Evolutionary conservation across 208 protist species (phyloP), one percentile per base, ranked within the genome.

Genomic region (Leishmania amazonensis): DNA sequence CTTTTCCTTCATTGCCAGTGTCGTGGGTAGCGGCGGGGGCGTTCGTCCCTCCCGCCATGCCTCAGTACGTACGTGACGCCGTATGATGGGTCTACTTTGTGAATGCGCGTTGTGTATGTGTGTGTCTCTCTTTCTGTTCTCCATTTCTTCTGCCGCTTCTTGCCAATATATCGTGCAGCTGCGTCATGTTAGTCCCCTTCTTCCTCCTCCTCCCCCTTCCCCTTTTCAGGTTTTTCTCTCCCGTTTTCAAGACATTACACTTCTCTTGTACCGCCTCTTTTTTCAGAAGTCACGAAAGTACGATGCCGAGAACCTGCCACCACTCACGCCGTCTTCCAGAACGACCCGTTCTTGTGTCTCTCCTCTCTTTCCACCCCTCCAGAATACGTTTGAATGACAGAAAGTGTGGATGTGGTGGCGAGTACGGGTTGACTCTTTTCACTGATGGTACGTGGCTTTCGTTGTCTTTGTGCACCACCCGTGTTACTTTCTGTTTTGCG

Each of bases 121-220:
- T 79, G 81, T 81, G n/a, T 76, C 19, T 72, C 80, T 75, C 81
- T 67, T 24, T 45, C 65, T 28, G 21, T 28, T n/a, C 65, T 7
- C 17, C 65, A 13, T 45, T 71, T 45, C 15, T 45, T 71, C 65
- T 71, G 17, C 42, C 68, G 19, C 51, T 68, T 58, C 73, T 24
- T 62, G 71, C 57, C 62, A 28, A 40, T 70, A 42, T 60, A 49
- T 60, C 13, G 8, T 73, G 28, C 76, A 38, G 24, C 58, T 67
- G 19, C 60, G 31, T 54, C 24, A 21, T 53, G 35, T 54, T 13
- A 35, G 17, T 5, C 19, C 68, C 68, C 35, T 35, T 35, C n/a
- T 35, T 4, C 68, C 35, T 38, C 53, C 64, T 65, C 78, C 68
- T 68, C 53, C 64, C 54, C 78, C 68, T 68, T 21, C 35, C 53